A percentile compares a stretch with the other conserved stretches of the same genome.
phyloP scores from a whole-genome alignment of 1,284 basidiomycete genomes.

The Moesziomyces sp. region DNA sequence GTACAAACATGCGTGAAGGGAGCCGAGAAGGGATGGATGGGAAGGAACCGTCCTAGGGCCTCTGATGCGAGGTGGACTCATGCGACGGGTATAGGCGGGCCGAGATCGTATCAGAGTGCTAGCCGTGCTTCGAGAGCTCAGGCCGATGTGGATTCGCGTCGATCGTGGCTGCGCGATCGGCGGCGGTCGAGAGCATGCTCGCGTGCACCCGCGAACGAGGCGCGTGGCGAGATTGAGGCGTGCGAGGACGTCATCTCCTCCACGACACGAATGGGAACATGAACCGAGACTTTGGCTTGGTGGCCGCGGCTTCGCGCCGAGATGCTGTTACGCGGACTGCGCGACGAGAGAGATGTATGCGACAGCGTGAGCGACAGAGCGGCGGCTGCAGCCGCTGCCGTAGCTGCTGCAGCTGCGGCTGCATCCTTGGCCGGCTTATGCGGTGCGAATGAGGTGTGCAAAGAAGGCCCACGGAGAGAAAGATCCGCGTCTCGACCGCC shows the following conservation, averaged over 20 bases:
- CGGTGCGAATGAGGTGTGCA: slow-evolving; percentile 16
- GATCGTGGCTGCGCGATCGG: slow-evolving; percentile 18
- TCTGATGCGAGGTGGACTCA: not conserved
- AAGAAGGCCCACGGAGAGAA: slow-evolving; percentile 26
- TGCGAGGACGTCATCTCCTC: slow-evolving; percentile 15
- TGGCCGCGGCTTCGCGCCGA: slow-evolving; percentile 24
- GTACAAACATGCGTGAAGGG: not conserved
- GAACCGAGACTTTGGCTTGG: slow-evolving; percentile 29
- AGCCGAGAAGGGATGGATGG: not conserved
- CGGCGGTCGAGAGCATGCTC: slow-evolving; percentile 3
- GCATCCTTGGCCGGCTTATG: slow-evolving; percentile 14
- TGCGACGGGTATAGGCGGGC: not conserved
- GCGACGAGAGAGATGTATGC: slow-evolving; percentile 18
- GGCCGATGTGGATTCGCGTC: slow-evolving; percentile 2
- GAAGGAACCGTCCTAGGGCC: not conserved
- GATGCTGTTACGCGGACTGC: slow-evolving; percentile 42
- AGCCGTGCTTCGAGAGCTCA: not conserved
- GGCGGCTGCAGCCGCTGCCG: slow-evolving; percentile 6
- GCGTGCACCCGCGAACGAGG: slow-evolving; percentile 17
- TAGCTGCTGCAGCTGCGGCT: slow-evolving; percentile 2
- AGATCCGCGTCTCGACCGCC: slow-evolving; percentile 38
- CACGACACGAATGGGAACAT: slow-evolving; percentile 26
- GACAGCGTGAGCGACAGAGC: slow-evolving; percentile 13
- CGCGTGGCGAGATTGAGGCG: slow-evolving; percentile 26
- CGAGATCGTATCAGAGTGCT: not conserved